phyloP scores from a whole-genome alignment of 805 yeast genomes.

The Scheffersomyces coipomensis region DNA sequence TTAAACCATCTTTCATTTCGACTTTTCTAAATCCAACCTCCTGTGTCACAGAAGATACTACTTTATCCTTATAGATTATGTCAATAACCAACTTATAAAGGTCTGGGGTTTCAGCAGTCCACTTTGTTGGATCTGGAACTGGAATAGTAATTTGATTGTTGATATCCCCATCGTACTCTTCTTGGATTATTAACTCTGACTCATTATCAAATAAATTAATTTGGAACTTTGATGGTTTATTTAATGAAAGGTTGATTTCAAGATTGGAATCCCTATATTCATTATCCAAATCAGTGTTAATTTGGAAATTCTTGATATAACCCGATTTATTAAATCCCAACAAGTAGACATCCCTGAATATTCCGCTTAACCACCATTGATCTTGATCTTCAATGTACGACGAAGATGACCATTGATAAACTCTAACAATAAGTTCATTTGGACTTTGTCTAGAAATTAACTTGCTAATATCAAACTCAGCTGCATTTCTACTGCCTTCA shows the following conservation, averaged over 20 bases:
- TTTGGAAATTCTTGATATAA: slow-evolving; percentile 23
- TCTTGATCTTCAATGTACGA: slow-evolving; percentile 37
- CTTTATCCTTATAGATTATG: slow-evolving; percentile 6
- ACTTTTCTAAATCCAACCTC: slow-evolving; percentile 27
- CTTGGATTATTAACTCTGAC: not conserved
- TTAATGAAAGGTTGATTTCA: slow-evolving; percentile 2
- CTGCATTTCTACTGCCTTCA: slow-evolving; percentile 30
- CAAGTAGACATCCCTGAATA: slow-evolving; percentile 33
- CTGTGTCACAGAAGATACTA: slow-evolving; percentile 13
- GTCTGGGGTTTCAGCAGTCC: slow-evolving; percentile 34
- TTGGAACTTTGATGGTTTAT: not conserved
- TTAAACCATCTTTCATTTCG: slow-evolving; percentile 20
- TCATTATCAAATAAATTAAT: not conserved
- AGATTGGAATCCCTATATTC: slow-evolving; percentile 8
- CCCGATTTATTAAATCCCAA: slow-evolving; percentile 20
- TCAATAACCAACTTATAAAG: slow-evolving; percentile 18
- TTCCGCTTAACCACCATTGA: slow-evolving; percentile 41
- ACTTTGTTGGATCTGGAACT: slow-evolving; percentile 18
- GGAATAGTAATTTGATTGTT: not conserved
- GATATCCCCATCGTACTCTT: not conserved
- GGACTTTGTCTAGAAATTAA: slow-evolving; percentile 3
- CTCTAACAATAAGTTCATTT: slow-evolving; percentile 21
- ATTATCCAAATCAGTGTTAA: slow-evolving; percentile 17
- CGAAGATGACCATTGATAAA: slow-evolving; percentile 30
- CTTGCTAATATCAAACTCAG: slow-evolving; percentile 26